phyloP scores from a whole-genome alignment of 2,329 filamentous ascomycete genomes.

The Arthrobotrys conoides region DNA sequence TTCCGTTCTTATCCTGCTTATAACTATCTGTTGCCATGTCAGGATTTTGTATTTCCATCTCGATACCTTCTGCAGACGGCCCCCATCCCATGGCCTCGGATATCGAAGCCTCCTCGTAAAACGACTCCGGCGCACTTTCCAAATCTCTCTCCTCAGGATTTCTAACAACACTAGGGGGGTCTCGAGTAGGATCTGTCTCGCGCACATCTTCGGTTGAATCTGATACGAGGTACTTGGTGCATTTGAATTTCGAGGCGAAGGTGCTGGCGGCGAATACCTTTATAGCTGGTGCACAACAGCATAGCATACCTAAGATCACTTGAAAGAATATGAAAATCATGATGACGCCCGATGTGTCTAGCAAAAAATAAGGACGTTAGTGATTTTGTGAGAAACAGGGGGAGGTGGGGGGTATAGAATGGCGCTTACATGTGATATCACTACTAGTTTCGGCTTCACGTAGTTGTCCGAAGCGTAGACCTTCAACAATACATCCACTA shows the following conservation, averaged over 20 bases:
- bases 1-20: neutral
- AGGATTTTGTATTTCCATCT: slow-evolving; percentile 1
- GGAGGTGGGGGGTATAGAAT: neutral
- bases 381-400: neutral
- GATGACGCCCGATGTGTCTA: slow-evolving; percentile 18
- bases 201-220: slow-evolving; percentile 19
- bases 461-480: slow-evolving; percentile 23
- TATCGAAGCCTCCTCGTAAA: slow-evolving; percentile 16
- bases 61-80: slow-evolving; percentile 2
- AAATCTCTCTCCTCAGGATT: neutral
- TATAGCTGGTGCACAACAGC: slow-evolving; percentile 31
- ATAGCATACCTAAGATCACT: slow-evolving; percentile 30
- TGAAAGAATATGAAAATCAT: slow-evolving; percentile 37
- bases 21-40: neutral
- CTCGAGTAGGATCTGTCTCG: slow-evolving; percentile 17
- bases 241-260: slow-evolving; percentile 33
- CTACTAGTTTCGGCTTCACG: slow-evolving; percentile 4
- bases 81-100: slow-evolving; percentile 11
- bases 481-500: slow-evolving; percentile 41
- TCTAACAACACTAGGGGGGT: neutral
- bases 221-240: slow-evolving; percentile 27
- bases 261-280: slow-evolving; percentile 20
- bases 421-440: slow-evolving; percentile 38
- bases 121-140: slow-evolving; percentile 5
- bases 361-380: neutral